Conservation (phyloP, 768 basidiomycete genomes). For the Lepiota brunneoincarnata region DNA sequence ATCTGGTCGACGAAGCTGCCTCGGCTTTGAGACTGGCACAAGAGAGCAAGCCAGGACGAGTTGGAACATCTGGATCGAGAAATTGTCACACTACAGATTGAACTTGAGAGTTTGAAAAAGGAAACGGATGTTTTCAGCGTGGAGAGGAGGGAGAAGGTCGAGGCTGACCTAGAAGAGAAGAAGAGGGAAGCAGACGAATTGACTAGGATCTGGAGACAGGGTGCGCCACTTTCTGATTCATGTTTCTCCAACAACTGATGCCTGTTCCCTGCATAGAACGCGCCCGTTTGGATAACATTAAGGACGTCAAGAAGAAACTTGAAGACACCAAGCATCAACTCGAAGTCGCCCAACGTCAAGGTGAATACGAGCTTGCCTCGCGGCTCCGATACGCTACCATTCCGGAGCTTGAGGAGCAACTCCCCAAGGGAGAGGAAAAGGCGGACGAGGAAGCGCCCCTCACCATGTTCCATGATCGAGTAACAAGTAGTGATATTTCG, state of each 20-base stretch:
- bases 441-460: slow-evolving; percentile 49
- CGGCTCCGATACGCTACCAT: slow-evolving; percentile 84
- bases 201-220: slow-evolving; percentile 70
- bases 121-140: slow-evolving; percentile 83
- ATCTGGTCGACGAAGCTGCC: slow-evolving; percentile 92
- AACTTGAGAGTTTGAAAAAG: slow-evolving; percentile 85
- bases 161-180: slow-evolving; percentile 58
- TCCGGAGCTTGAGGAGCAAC: slow-evolving; percentile 71
- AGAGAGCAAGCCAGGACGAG: slow-evolving; percentile 83
- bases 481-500: slow-evolving; percentile 87
- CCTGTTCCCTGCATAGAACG: slow-evolving; percentile 45
- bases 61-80: slow-evolving; percentile 81
- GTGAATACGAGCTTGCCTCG: slow-evolving; percentile 82
- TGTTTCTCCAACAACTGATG: background rate
- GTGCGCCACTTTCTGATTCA: slow-evolving; percentile 31
- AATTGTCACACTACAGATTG: slow-evolving; percentile 85
- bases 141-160: slow-evolving; percentile 67
- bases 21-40: slow-evolving; percentile 85
- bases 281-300: slow-evolving; percentile 62
- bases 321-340: slow-evolving; percentile 85
- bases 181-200: slow-evolving; percentile 60
- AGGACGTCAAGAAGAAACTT: slow-evolving; percentile 68
- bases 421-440: slow-evolving; percentile 51
- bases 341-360: slow-evolving; percentile 86
- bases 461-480: slow-evolving; percentile 78